phyloP scores from a whole-genome alignment of 2,329 filamentous ascomycete genomes.

The Aspergillus ruber region DNA sequence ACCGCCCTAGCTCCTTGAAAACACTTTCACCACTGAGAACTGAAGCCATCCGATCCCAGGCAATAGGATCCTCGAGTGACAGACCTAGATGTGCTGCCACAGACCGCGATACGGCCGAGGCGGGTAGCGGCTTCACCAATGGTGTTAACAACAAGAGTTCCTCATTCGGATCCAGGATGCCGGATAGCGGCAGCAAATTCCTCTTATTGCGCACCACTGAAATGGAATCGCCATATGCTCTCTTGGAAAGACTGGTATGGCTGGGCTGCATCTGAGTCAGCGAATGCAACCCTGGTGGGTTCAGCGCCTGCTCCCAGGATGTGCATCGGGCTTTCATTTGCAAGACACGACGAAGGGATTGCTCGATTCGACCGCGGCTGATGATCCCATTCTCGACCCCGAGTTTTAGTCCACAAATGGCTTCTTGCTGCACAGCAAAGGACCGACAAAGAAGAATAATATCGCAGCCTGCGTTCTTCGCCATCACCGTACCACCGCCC shows the following conservation, averaged over 20 bases:
- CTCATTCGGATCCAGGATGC: conserved; percentile 74
- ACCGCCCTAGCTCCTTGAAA: conserved; percentile 81
- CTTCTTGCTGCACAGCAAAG: conserved; percentile 82
- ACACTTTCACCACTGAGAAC: conserved; percentile 90
- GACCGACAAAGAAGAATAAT: conserved; percentile 82
- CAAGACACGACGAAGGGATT: conserved; percentile 72
- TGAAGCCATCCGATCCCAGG: conserved; percentile 52
- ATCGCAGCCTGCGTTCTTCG: conserved; percentile 92
- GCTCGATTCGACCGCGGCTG: conserved; percentile 68
- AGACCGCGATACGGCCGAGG: conserved; percentile 73
- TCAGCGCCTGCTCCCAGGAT: conserved; percentile 85
- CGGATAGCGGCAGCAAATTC: conserved; percentile 72
- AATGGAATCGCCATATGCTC: conserved; percentile 86
- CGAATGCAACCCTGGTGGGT: conserved; percentile 70
- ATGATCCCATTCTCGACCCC: conserved; percentile 89
- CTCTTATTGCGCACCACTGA: conserved; percentile 88
- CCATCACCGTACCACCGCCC: conserved; percentile 93
- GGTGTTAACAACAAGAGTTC: conserved; percentile 86
- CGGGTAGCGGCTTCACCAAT: conserved; percentile 83
- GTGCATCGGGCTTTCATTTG: conserved; percentile 78
- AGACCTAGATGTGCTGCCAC: conserved; percentile 45
- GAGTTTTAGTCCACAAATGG: conserved; percentile 80
- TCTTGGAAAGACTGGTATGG: conserved; percentile 73
- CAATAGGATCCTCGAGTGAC: conserved; percentile 47
- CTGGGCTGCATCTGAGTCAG: conserved; percentile 75